A percentile compares a stretch with the other conserved stretches of the same genome.
phyloP scores from a whole-genome alignment of 495 filamentous ascomycete genomes.

The Neurospora sp. region DNA sequence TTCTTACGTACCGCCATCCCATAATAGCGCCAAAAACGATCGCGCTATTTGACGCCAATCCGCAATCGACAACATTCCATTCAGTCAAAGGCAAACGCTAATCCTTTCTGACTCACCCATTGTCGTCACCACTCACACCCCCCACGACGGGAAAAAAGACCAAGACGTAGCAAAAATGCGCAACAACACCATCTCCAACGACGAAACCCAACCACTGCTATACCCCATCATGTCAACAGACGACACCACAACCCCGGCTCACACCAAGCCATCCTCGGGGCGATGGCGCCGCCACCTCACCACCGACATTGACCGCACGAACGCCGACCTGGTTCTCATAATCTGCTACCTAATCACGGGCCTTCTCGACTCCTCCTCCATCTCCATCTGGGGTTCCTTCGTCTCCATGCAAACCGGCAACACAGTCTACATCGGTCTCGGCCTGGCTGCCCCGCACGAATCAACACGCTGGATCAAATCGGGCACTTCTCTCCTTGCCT shows the following conservation, averaged over 20 bases:
- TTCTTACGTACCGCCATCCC: not conserved
- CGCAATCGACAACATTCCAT: not conserved
- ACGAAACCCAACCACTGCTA: not conserved
- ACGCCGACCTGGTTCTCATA: constrained; percentile 53
- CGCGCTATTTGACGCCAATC: not conserved
- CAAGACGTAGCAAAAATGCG: not conserved
- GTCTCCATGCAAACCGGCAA: constrained; percentile 77
- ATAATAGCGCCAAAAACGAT: not conserved
- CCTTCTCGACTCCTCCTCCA: constrained; percentile 59
- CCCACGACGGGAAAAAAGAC: not conserved
- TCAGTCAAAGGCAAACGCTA: not conserved
- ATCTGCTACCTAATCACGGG: constrained; percentile 65
- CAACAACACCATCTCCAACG: not conserved
- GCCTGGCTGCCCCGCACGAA: constrained; percentile 43
- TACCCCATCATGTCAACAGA: not conserved
- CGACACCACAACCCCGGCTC: not conserved
- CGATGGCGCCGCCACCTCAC: constrained; percentile 33
- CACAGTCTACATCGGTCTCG: constrained; percentile 64
- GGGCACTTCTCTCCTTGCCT: constrained; percentile 49
- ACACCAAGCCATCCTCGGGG: not conserved
- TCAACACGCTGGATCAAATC: constrained; percentile 58
- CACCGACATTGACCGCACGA: constrained; percentile 39
- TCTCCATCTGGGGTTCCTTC: constrained; percentile 66
- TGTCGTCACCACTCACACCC: not conserved
- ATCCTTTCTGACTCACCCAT: not conserved